Evolutionary conservation across 2,329 filamentous ascomycete species (phyloP).

Genomic region (Aspergillus sp.): DNA sequence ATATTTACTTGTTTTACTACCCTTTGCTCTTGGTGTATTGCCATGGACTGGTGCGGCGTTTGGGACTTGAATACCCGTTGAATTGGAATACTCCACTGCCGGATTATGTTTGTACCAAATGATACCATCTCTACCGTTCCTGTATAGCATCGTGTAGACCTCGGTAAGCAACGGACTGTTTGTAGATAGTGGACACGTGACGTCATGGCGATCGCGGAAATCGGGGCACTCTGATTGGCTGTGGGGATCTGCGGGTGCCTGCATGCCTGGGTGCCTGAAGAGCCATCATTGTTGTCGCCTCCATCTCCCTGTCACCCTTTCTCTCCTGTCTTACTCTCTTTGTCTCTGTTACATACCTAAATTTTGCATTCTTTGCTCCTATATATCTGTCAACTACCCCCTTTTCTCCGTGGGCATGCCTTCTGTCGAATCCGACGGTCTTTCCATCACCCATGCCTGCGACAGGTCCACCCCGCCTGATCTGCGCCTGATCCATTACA

Average conservation of each 20-base stretch:
- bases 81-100: neutral
- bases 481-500: conserved; percentile 83
- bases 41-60: neutral
- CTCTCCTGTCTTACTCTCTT: neutral
- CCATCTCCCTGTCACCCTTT: conserved; percentile 3
- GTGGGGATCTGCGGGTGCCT: conserved; percentile 1
- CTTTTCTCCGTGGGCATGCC: conserved; percentile 20
- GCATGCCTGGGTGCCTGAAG: conserved; percentile 3
- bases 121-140: no score
- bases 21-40: neutral
- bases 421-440: conserved; percentile 29
- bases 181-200: no score
- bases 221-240: conserved; percentile 1
- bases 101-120: no score
- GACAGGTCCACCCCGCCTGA: conserved; percentile 57
- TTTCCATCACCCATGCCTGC: conserved; percentile 44
- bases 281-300: neutral
- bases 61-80: neutral
- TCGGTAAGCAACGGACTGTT: no score
- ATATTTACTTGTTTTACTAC: neutral
- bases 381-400: neutral
- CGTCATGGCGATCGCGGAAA: neutral
- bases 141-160: no score
- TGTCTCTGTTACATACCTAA: neutral
- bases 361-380: neutral